phyloP scores from a whole-genome alignment of 1,139 yeast species.

The Diutina mesorugosa region DNA sequence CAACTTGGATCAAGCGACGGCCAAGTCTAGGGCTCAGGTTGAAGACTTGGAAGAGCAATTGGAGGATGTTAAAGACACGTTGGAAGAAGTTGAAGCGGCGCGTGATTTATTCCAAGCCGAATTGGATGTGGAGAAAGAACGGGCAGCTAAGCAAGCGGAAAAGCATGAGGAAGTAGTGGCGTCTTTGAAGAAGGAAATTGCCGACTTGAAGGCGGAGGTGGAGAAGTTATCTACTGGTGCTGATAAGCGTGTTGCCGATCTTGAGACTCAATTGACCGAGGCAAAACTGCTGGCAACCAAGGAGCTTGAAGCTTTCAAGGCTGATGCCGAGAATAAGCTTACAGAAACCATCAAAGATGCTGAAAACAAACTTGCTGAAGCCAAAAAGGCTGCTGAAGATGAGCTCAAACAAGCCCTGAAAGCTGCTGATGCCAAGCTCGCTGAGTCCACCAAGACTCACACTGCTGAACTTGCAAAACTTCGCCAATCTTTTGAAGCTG shows the following conservation, averaged over 20 bases:
- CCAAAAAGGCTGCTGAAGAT: background rate
- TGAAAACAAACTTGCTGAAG: slow-evolving; percentile 3
- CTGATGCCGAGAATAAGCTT: slow-evolving; percentile 3
- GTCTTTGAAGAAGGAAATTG: slow-evolving; percentile 9
- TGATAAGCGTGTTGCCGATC: background rate
- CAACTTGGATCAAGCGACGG: slow-evolving; percentile 4
- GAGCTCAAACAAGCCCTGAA: background rate
- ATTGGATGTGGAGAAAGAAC: slow-evolving; percentile 1
- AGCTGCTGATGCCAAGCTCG: background rate
- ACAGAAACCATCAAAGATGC: background rate
- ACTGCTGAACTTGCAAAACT: slow-evolving; percentile 1
- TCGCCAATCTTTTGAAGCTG: background rate
- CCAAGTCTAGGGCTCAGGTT: background rate
- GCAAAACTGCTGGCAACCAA: background rate
- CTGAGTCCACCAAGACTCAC: background rate
- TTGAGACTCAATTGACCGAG: background rate
- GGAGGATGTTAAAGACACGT: slow-evolving; percentile 3
- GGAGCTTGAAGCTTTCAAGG: slow-evolving; percentile 4
- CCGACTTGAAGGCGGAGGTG: slow-evolving; percentile 6
- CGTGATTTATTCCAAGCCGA: background rate
- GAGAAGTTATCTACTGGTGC: slow-evolving; percentile 4
- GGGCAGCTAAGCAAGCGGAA: slow-evolving; percentile 8
- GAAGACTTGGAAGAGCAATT: slow-evolving; percentile 4
- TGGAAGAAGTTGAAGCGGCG: background rate
- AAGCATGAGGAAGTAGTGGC: slow-evolving; percentile 6